These are phyloP conservation scores for Nakaseomyces bracarensis DNA, from an alignment of 1,139 yeast genomes.

Conservation along the genomic window DNA sequence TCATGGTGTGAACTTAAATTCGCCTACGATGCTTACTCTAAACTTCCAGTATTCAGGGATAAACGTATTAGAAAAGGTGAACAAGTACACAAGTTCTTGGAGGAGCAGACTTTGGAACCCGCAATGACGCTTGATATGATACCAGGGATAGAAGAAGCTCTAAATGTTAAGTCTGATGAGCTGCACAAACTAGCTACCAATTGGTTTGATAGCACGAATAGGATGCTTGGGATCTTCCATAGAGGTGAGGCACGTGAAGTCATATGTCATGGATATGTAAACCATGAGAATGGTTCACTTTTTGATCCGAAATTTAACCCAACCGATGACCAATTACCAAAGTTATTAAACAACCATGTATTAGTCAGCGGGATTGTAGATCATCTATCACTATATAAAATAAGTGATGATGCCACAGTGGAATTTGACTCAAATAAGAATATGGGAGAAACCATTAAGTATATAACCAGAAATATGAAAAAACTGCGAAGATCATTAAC, in stretches of 20 bases:
- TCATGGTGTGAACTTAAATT: slow-evolving; percentile 48
- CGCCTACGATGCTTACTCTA: slow-evolving; percentile 40
- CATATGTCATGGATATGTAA: slow-evolving; percentile 46
- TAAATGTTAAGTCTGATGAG: slow-evolving; percentile 10
- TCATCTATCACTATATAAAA: slow-evolving; percentile 31
- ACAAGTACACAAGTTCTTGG: slow-evolving; percentile 38
- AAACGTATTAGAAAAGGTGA: slow-evolving; percentile 37
- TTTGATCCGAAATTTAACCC: slow-evolving; percentile 10
- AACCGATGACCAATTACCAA: background rate
- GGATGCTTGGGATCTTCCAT: slow-evolving; percentile 36
- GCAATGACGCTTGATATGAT: slow-evolving; percentile 9
- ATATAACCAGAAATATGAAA: background rate
- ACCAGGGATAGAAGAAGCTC: slow-evolving; percentile 10
- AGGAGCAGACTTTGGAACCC: slow-evolving; percentile 36
- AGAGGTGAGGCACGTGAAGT: slow-evolving; percentile 54
- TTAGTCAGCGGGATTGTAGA: slow-evolving; percentile 60
- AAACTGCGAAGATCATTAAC: slow-evolving; percentile 7
- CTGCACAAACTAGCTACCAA: slow-evolving; percentile 29
- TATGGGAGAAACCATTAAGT: background rate
- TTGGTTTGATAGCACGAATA: slow-evolving; percentile 34
- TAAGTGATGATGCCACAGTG: background rate
- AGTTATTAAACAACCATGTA: slow-evolving; percentile 25
- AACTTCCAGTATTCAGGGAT: slow-evolving; percentile 29
- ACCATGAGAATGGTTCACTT: slow-evolving; percentile 30
- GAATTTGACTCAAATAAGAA: background rate